phyloP scores from a whole-genome alignment of 441 rosid species.

The California macrophylla region DNA sequence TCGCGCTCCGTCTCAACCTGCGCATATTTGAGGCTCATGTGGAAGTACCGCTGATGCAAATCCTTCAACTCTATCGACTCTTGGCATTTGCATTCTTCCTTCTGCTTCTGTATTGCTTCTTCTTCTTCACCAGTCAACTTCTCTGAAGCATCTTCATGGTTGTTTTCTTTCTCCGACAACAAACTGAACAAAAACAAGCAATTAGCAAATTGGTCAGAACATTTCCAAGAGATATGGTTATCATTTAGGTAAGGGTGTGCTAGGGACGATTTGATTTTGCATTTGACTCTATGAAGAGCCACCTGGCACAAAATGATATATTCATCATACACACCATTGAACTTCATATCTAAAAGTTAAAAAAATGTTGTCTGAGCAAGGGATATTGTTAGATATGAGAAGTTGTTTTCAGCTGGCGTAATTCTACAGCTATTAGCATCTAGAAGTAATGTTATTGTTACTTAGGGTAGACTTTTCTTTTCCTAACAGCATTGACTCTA shows the following conservation, averaged over 20 bases:
- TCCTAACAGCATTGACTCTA: neutral
- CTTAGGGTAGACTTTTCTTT: neutral
- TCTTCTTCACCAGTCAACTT: conserved; percentile 17
- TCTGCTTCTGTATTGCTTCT: conserved; percentile 14
- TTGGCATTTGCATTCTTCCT: conserved; percentile 5
- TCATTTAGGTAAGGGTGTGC: neutral
- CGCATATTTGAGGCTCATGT: conserved; percentile 58
- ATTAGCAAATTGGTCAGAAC: neutral
- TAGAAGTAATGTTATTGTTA: neutral
- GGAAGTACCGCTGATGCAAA: conserved; percentile 39
- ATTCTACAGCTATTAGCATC: neutral
- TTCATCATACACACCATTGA: neutral
- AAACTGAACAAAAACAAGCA: conserved; percentile 27
- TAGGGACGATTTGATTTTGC: neutral
- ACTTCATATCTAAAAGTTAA: neutral
- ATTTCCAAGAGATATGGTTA: neutral
- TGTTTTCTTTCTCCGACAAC: conserved; percentile 21
- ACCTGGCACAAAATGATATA: neutral
- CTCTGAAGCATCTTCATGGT: conserved; percentile 12
- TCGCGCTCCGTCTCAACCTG: conserved; percentile 51
- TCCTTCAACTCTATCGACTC: conserved; percentile 37
- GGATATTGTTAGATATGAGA: neutral
- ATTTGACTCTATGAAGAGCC: neutral
- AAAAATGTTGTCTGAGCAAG: neutral
- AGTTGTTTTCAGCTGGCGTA: neutral